Base-by-base conservation (phyloP, 1,139 yeast genomes). In the Geotrichum candidum region DNA sequence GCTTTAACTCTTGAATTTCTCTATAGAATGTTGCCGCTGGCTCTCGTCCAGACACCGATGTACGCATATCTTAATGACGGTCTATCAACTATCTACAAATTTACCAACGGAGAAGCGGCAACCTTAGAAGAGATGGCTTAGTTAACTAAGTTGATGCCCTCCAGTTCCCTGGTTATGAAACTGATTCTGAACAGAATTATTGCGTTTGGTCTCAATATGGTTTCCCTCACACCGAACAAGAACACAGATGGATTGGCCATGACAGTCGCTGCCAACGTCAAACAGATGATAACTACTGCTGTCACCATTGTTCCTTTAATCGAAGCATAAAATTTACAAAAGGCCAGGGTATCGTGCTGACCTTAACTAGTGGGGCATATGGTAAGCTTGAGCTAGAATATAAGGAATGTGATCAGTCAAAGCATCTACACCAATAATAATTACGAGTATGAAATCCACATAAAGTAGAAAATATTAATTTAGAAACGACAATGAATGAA, bases 181-280 rank as follows among this genome's bases (percentile, higher is more conserved):
- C 65, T 70, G 50, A 41, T 58, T 23, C 60, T 67, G 55, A 71
- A 68, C 59, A 72, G 72, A 18, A 48, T 68, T 22, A 64, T 70
- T 35, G 71, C 72, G 15, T 69, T 69, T 58, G 69, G 67, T 5
- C 64, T 69, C 11, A 67, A 68, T 56, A 67, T 68, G 22, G 69
- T 69, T 15, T 67, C 72, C 1, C 67, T 70, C 57, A 67, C 70
- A 9, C 70, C 72, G 25, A 70, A 68, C 65, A 68, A 68, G 63
- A 65, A 68, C 64, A 65, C 69, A 11, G 70, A 69, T 15, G 70
- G 73, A 1, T 54, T 70, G 51, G 66, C 69, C 50, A 67, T 70
- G 70, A 69, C 72, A 3, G 71, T 70, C 38, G 70, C 70, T 11
- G 70, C 69, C 53, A 68, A 68, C 41, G 65, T 68, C 60, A 68